Conservation (phyloP, 306 rosid genomes). For the Urtica urens region DNA sequence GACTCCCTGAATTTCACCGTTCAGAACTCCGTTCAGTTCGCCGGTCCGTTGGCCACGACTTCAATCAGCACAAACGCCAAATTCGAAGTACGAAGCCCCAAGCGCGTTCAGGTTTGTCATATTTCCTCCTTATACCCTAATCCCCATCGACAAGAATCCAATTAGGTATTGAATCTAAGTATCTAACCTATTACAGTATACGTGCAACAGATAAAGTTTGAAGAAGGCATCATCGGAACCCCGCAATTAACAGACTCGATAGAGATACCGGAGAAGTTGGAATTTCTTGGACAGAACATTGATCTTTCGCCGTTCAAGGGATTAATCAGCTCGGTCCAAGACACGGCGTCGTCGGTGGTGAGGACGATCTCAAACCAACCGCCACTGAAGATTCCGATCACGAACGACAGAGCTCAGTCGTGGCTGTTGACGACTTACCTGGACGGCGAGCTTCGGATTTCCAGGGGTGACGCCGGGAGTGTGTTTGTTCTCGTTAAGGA, state of each 20-base stretch:
- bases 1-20: slow-evolving; percentile 53
- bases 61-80: slow-evolving; percentile 78
- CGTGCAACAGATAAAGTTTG: slow-evolving; percentile 74
- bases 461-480: slow-evolving; percentile 65
- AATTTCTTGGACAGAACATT: slow-evolving; percentile 67
- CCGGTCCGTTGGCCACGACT: slow-evolving; percentile 73
- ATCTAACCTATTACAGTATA: neutral
- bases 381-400: slow-evolving; percentile 60
- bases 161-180: too few relatives aligned
- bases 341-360: slow-evolving; percentile 71
- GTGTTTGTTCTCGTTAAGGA: slow-evolving; percentile 82
- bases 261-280: slow-evolving; percentile 79
- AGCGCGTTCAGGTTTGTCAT: slow-evolving; percentile 60
- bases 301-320: slow-evolving; percentile 70
- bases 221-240: slow-evolving; percentile 80
- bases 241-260: slow-evolving; percentile 86
- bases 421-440: slow-evolving; percentile 86
- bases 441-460: slow-evolving; percentile 69
- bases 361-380: slow-evolving; percentile 65
- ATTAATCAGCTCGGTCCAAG: slow-evolving; percentile 52
- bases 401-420: slow-evolving; percentile 48
- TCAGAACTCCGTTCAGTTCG: slow-evolving; percentile 70
- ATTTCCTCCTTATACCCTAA: too few relatives aligned
- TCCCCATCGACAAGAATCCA: too few relatives aligned
- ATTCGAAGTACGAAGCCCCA: slow-evolving; percentile 78